Conservation (phyloP, 257 asterid genomes). For the Gentiana straminea region DNA sequence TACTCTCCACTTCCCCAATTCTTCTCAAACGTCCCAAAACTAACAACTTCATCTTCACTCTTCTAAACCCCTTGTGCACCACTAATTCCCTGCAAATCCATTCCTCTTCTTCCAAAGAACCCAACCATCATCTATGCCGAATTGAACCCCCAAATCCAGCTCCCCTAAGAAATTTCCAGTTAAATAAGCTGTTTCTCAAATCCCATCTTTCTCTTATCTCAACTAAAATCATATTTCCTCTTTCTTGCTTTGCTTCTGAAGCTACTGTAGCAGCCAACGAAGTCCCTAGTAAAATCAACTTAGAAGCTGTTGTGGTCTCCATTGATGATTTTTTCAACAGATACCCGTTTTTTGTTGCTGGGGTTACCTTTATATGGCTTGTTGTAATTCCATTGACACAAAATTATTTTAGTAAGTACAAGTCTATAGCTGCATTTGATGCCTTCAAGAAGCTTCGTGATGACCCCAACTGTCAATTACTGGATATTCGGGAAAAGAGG, state of each 20-base stretch:
- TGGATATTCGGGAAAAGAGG: conserved; percentile 74
- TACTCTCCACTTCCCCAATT: conserved; percentile 45
- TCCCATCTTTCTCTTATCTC: conserved; percentile 28
- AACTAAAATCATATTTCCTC: conserved; percentile 39
- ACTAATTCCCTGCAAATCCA: conserved; percentile 14
- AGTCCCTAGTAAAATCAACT: conserved; percentile 40
- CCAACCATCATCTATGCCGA: conserved; percentile 4
- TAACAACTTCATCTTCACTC: conserved; percentile 18
- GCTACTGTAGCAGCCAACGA: conserved; percentile 24
- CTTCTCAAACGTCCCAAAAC: conserved; percentile 25
- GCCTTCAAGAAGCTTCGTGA: conserved; percentile 76
- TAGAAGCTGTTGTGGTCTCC: conserved; percentile 67
- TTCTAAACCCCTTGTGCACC: conserved; percentile 16
- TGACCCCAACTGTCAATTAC: conserved; percentile 57
- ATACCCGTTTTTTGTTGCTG: conserved; percentile 77
- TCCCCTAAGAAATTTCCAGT: conserved; percentile 4
- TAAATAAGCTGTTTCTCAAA: conserved; percentile 16
- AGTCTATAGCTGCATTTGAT: conserved; percentile 64
- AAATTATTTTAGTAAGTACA: conserved; percentile 60
- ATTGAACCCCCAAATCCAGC: conserved; percentile 13
- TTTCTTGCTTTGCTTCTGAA: conserved; percentile 59
- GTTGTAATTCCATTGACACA: conserved; percentile 59
- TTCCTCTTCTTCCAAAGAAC: conserved; percentile 7
- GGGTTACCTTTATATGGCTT: conserved; percentile 74
- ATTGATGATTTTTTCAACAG: conserved; percentile 63